Evolutionary conservation across 2,329 filamentous ascomycete genomes (phyloP).

Genomic region (Ophiostoma ips): DNA sequence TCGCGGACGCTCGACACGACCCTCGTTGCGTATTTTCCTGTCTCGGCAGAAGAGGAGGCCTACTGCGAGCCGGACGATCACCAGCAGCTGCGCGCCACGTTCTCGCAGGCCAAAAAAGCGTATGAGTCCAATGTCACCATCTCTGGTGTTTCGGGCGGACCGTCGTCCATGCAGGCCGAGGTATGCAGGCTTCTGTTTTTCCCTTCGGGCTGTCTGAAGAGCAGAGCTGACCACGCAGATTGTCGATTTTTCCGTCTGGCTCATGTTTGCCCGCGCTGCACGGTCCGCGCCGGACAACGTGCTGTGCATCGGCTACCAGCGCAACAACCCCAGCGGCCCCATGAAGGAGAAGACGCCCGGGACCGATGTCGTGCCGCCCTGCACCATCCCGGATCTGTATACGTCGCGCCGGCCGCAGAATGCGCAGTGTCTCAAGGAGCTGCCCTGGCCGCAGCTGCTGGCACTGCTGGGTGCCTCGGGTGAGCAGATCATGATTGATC

Average conservation of each 20-base stretch:
- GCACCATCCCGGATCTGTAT: slow-evolving; percentile 49
- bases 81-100: slow-evolving; percentile 42
- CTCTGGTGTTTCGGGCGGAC: slow-evolving; percentile 30
- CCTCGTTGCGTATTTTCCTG: slow-evolving; percentile 42
- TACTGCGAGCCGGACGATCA: slow-evolving; percentile 20
- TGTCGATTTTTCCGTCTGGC: slow-evolving; percentile 64
- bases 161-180: slow-evolving; percentile 46
- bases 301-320: slow-evolving; percentile 71
- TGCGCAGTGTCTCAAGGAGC: slow-evolving; percentile 51
- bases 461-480: slow-evolving; percentile 60
- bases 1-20: slow-evolving; percentile 52
- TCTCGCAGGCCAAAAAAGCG: slow-evolving; percentile 39
- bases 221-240: slow-evolving; percentile 36
- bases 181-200: no score
- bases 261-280: slow-evolving; percentile 45
- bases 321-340: slow-evolving; percentile 17
- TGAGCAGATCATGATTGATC: slow-evolving; percentile 61
- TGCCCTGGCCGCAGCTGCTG: slow-evolving; percentile 64
- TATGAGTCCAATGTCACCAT: slow-evolving; percentile 44
- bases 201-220: no score
- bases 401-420: slow-evolving; percentile 54
- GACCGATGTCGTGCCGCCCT: neutral
- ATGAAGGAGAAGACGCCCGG: neutral
- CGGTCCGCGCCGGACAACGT: slow-evolving; percentile 25
- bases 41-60: neutral